Conservation (phyloP, 768 basidiomycete genomes). For the Filobasidium floriforme region DNA sequence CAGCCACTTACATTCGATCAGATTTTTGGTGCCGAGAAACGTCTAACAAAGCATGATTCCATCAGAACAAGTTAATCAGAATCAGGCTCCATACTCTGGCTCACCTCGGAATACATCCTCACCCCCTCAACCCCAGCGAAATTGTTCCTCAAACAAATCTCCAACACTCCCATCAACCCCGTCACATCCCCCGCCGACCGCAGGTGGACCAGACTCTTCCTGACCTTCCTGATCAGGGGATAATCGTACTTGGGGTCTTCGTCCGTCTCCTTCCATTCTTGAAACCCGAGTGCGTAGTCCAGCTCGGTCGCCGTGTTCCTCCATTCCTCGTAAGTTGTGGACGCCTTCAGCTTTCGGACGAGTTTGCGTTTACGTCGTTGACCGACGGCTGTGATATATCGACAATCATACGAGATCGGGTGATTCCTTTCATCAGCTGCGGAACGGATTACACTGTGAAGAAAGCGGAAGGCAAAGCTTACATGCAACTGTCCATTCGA, state of each 20-base stretch:
- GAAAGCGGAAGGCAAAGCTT: neutral
- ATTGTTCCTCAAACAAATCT: constrained; percentile 81
- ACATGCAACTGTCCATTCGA: constrained; percentile 10
- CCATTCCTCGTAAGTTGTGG: constrained; percentile 83
- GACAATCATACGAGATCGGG: neutral
- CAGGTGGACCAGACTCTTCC: constrained; percentile 60
- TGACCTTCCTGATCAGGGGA: constrained; percentile 69
- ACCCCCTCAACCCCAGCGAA: constrained; percentile 88
- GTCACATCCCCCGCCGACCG: constrained; percentile 72
- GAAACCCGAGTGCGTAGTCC: constrained; percentile 74
- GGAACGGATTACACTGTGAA: constrained; percentile 3
- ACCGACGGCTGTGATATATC: constrained; percentile 52
- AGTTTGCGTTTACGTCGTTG: constrained; percentile 73
- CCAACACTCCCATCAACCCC: constrained; percentile 79
- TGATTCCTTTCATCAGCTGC: neutral
- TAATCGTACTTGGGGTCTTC: constrained; percentile 90
- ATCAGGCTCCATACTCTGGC: constrained; percentile 21
- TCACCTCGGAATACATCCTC: constrained; percentile 78
- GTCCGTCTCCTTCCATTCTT: constrained; percentile 78
- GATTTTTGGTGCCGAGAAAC: constrained; percentile 79
- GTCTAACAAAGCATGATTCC: constrained; percentile 53
- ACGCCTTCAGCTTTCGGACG: constrained; percentile 64
- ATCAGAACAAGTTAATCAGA: constrained; percentile 24
- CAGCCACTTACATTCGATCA: constrained; percentile 65
- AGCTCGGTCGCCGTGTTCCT: constrained; percentile 66